Base-by-base conservation (phyloP, 495 filamentous ascomycete species). In the Aspergillus heteromorphus region DNA sequence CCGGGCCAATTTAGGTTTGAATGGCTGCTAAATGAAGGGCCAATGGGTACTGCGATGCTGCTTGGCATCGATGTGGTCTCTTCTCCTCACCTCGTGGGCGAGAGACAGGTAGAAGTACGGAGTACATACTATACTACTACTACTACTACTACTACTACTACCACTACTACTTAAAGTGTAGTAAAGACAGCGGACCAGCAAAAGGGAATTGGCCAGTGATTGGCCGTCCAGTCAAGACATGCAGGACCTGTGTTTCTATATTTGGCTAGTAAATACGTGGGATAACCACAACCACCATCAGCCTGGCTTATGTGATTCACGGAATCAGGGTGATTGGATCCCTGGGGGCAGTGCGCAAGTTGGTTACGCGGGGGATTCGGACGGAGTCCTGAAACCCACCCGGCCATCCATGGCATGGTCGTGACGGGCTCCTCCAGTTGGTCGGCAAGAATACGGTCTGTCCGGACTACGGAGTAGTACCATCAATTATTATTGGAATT, bases 31-130 rank as follows among this genome's bases (percentile, higher is more conserved):
- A 27, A 23, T 20, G 18, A 40, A 19, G 21, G 21, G 40, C 16
- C 18, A 38, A 23, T 50, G 36, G 16, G 17, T 21, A 20, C 16
- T 36, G 25, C 40, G 42, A 19, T 40, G 21, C 16, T 43, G 25
- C 17, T 61, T 61, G 58, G 54, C 58, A 36, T 30, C 51, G 16
- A 40, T 20, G 21, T 29, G 27, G 49, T 57, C 36, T 31, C 49
- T 36, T 41, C 30, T 40, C 31, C 40, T 51, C 31, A 17, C 51
- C 50, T 53, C 45, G 47, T 54, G 56, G 45, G 23, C 16, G 42
- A n/a, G 43, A 43, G 49, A 48, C 34, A 52, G 38, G 43, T 42
- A 49, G 34, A 10, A 10, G 25, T 53, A 36, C 14, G 34, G 18
- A n/a, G n/a, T n/a, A n/a, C n/a, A n/a, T n/a, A n/a, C n/a, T n/a